A percentile compares a stretch with the other conserved stretches of the same genome.
Conservation (phyloP, 345 rosid genomes). For the Citrus reticulata region DNA sequence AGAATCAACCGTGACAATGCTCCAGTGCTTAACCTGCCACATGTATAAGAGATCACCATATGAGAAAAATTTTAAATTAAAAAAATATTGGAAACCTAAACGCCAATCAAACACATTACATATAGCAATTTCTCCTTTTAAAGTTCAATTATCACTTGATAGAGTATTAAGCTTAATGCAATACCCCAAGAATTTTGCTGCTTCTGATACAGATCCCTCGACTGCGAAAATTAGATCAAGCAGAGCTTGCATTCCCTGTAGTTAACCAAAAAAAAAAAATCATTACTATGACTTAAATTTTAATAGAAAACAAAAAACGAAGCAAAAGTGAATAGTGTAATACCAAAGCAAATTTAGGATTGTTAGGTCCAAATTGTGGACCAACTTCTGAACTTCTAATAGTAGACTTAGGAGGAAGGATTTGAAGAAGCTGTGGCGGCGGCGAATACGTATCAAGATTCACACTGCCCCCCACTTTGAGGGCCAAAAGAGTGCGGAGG, state of each 20-base stretch:
- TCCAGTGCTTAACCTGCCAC: background rate
- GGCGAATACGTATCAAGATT: too few species aligned
- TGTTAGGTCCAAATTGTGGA: slow-evolving; percentile 43
- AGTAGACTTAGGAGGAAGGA: too few species aligned
- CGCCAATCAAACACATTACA: background rate
- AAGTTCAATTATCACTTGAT: background rate
- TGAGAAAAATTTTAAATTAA: background rate
- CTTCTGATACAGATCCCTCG: slow-evolving; percentile 80
- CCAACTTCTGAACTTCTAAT: too few species aligned
- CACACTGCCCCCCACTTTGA: too few species aligned
- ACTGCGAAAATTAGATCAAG: slow-evolving; percentile 67
- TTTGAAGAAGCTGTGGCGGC: too few species aligned
- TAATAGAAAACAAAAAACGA: background rate
- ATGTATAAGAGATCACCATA: background rate
- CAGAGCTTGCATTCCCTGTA: slow-evolving; percentile 88
- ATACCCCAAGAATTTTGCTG: slow-evolving; percentile 73
- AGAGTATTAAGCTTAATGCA: background rate
- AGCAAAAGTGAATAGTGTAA: background rate
- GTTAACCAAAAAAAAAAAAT: background rate
- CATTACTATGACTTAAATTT: too few species aligned
- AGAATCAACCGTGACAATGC: too few species aligned
- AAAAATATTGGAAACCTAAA: background rate
- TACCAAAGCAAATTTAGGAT: slow-evolving; percentile 81
- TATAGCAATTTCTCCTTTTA: too few species aligned
- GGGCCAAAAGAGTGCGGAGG: too few species aligned